Conservation (phyloP, 2,329 filamentous ascomycete genomes). For the Drechslerella dactyloides region DNA sequence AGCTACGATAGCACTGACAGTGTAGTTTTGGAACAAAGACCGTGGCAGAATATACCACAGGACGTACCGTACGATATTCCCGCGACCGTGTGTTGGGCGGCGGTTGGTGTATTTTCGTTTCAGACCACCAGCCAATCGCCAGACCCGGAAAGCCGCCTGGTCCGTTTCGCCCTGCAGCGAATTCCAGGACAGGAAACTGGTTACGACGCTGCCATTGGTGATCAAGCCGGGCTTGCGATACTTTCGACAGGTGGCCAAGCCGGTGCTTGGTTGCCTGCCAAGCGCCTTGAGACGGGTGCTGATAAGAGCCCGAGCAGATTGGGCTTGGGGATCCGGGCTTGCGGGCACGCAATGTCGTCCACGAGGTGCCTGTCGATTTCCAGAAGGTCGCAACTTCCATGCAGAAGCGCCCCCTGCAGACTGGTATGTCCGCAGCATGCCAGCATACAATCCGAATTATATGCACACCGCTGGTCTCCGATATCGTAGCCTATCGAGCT, state of each 20-base stretch:
- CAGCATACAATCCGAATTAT: too few species aligned
- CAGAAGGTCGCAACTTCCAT: constrained; percentile 28
- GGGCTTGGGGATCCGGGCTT: background rate
- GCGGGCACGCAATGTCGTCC: constrained; percentile 22
- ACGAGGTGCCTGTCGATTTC: constrained; percentile 19
- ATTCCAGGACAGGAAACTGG: constrained; percentile 42
- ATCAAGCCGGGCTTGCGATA: constrained; percentile 14
- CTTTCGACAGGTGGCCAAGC: constrained; percentile 28
- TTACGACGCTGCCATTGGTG: constrained; percentile 25
- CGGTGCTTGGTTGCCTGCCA: constrained; percentile 37
- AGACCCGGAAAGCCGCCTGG: constrained; percentile 7
- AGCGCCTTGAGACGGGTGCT: constrained; percentile 18
- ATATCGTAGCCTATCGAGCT: background rate
- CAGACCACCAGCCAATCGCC: constrained; percentile 3
- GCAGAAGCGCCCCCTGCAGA: background rate
- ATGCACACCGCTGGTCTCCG: background rate
- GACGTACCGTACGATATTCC: too few species aligned
- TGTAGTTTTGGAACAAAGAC: too few species aligned
- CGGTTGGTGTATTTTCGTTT: constrained; percentile 33
- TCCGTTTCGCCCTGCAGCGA: background rate
- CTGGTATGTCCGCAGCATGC: too few species aligned
- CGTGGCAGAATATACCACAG: background rate
- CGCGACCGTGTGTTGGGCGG: constrained; percentile 29
- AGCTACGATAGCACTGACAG: background rate
- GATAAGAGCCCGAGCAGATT: constrained; percentile 5